These are phyloP conservation scores for Alternaria sp. DNA, from an alignment of 2,329 filamentous ascomycete genomes.

Conservation along the genomic window DNA sequence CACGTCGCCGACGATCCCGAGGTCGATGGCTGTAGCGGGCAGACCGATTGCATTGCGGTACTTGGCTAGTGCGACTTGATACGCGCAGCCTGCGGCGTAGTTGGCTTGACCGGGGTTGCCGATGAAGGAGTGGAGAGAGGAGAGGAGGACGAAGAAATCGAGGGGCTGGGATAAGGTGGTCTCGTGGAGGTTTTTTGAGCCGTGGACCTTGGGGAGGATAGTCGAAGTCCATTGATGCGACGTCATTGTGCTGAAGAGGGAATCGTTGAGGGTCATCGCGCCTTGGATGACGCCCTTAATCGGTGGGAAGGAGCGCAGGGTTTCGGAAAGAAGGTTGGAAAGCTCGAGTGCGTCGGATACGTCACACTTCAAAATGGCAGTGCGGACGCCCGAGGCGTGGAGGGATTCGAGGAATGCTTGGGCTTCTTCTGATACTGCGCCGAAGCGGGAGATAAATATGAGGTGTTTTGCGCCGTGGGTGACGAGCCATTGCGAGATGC, in stretches of 20 bases:
- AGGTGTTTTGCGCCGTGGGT: constrained; percentile 18
- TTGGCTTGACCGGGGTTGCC: constrained; percentile 31
- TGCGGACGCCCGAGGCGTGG: background rate
- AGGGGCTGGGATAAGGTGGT: constrained; percentile 1
- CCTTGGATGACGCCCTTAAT: constrained; percentile 23
- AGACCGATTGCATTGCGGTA: constrained; percentile 12
- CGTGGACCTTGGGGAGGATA: constrained; percentile 40
- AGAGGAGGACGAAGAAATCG: constrained; percentile 33
- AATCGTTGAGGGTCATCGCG: constrained; percentile 26
- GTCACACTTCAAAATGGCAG: constrained; percentile 14
- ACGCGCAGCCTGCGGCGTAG: constrained; percentile 34
- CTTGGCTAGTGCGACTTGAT: constrained; percentile 25
- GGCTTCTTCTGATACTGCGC: background rate
- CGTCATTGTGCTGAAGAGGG: constrained; percentile 20
- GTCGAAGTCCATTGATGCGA: constrained; percentile 12
- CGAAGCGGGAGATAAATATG: constrained; percentile 25
- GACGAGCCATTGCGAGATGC: constrained; percentile 20
- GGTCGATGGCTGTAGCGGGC: constrained; percentile 14
- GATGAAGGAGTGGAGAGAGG: constrained; percentile 24
- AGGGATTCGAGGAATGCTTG: constrained; percentile 8
- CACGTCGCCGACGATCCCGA: constrained; percentile 22
- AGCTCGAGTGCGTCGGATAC: constrained; percentile 7
- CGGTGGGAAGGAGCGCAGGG: constrained; percentile 5
- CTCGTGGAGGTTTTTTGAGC: constrained; percentile 39
- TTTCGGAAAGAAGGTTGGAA: background rate